These are phyloP conservation scores for Bullera alba DNA, from an alignment of 768 basidiomycete genomes.

Conservation along the genomic window DNA sequence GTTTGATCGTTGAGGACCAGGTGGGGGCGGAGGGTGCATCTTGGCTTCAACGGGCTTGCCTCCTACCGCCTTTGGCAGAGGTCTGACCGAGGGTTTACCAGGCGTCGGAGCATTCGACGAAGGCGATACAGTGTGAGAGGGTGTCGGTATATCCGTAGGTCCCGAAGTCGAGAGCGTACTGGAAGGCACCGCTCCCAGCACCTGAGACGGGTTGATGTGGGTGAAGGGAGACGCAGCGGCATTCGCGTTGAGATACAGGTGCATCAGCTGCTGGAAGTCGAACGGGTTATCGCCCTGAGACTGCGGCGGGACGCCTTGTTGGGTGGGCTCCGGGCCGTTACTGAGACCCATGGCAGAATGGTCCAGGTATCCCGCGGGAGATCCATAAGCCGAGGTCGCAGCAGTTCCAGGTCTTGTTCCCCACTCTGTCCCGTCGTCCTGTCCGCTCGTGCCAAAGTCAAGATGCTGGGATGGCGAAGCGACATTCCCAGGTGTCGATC, in stretches of 20 bases:
- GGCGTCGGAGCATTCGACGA: conserved; percentile 13
- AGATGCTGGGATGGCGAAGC: conserved; percentile 5
- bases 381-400: conserved; percentile 20
- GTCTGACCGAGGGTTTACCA: conserved; percentile 9
- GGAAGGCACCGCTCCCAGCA: conserved; percentile 47
- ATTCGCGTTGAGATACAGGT: conserved; percentile 43
- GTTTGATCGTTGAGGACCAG: conserved; percentile 32
- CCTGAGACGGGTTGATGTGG: conserved; percentile 83
- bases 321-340: conserved; percentile 6
- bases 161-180: conserved; percentile 46
- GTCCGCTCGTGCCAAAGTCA: conserved; percentile 9
- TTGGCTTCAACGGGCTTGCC: conserved; percentile 21
- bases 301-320: conserved; percentile 7
- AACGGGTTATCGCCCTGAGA: conserved; percentile 24
- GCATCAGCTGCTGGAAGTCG: conserved; percentile 47
- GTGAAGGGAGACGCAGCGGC: conserved; percentile 43
- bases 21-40: conserved; percentile 5
- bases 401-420: conserved; percentile 24
- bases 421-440: conserved; percentile 10
- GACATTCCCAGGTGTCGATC: conserved; percentile 25
- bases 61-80: conserved; percentile 35
- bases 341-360: conserved; percentile 7
- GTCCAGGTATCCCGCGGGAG: conserved; percentile 12
- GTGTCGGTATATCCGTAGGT: conserved; percentile 48
- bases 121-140: conserved; percentile 53